Evolutionary conservation across 2,329 filamentous ascomycete species (phyloP).

Genomic region (Passalora sequoiae): DNA sequence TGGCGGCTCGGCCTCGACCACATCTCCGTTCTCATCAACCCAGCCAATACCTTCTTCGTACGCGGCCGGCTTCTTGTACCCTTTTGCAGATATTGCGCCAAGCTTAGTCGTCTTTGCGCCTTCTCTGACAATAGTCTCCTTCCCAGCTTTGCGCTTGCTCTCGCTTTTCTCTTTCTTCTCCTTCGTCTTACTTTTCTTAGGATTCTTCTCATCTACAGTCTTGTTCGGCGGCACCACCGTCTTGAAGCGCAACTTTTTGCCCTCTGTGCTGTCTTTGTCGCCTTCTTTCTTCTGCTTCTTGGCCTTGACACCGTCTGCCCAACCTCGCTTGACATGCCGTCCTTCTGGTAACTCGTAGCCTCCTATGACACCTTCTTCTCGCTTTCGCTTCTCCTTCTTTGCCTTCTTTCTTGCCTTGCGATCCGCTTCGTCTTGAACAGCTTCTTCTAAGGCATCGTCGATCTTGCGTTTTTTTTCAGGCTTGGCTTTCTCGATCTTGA

Average conservation of each 20-base stretch:
- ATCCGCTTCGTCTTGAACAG: constrained; percentile 32
- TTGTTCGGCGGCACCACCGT: constrained; percentile 60
- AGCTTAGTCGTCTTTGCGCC: constrained; percentile 76
- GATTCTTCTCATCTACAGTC: constrained; percentile 55
- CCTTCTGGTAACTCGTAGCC: constrained; percentile 68
- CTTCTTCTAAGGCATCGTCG: constrained; percentile 30
- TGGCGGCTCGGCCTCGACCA: constrained; percentile 57
- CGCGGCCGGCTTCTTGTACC: constrained; percentile 45
- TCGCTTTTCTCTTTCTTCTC: constrained; percentile 50
- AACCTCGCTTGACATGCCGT: constrained; percentile 80
- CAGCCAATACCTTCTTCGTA: constrained; percentile 84
- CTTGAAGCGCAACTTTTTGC: constrained; percentile 78
- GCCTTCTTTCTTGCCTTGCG: constrained; percentile 52
- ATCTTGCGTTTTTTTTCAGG: constrained; percentile 51
- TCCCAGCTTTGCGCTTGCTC: constrained; percentile 59
- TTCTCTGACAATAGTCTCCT: constrained; percentile 70
- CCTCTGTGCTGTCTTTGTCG: constrained; percentile 60
- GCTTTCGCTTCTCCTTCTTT: constrained; percentile 48
- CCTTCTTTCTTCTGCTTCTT: constrained; percentile 50
- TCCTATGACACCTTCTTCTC: constrained; percentile 50
- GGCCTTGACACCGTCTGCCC: constrained; percentile 58
- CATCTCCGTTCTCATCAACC: constrained; percentile 71
- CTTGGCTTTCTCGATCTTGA: constrained; percentile 76
- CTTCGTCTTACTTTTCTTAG: constrained; percentile 58
- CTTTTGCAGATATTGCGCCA: constrained; percentile 40